Evolutionary conservation across 75 land plant species (phyloP).

Genomic region (Selaginella moellendorffii): DNA sequence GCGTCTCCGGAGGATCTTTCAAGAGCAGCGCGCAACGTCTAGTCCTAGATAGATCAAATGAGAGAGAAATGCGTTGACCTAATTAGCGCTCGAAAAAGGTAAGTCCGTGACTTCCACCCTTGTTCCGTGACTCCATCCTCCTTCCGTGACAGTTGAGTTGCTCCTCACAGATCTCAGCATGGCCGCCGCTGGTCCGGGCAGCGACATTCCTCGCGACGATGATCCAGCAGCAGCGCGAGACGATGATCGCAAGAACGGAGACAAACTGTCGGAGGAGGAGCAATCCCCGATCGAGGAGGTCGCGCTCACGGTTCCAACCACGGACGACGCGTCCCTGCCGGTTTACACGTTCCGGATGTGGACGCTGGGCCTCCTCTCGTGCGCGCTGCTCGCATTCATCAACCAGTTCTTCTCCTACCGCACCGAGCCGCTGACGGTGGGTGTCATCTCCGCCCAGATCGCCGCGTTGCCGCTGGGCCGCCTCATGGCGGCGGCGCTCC

Average conservation of each 20-base stretch:
- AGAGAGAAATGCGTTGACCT: too few species aligned
- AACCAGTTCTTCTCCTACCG: conserved; percentile 6
- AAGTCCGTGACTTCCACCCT: too few species aligned
- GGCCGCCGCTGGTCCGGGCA: too few species aligned
- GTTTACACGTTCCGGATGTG: conserved; percentile 8
- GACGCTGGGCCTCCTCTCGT: not conserved
- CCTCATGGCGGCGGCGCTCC: conserved; percentile 1
- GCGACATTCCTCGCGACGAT: too few species aligned
- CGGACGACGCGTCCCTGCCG: not conserved
- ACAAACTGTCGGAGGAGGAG: not conserved
- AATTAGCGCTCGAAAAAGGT: too few species aligned
- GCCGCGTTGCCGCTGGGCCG: conserved; percentile 2
- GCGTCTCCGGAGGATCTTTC: conserved; percentile 40
- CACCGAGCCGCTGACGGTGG: not conserved
- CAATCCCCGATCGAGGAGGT: not conserved
- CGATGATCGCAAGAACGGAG: too few species aligned
- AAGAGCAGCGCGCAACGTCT: conserved; percentile 13
- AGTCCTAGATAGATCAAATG: too few species aligned
- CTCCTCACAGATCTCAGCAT: too few species aligned
- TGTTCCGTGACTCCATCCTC: too few species aligned
- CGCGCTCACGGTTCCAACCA: not conserved
- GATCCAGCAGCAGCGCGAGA: too few species aligned
- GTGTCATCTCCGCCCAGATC: not conserved
- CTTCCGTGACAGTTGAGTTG: too few species aligned
- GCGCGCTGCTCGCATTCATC: not conserved